A percentile compares a stretch with the other conserved stretches of the same genome.
Evolutionary conservation across 148 eudicot genomes (phyloP).

Genomic region (Fagopyrum homotropicum): DNA sequence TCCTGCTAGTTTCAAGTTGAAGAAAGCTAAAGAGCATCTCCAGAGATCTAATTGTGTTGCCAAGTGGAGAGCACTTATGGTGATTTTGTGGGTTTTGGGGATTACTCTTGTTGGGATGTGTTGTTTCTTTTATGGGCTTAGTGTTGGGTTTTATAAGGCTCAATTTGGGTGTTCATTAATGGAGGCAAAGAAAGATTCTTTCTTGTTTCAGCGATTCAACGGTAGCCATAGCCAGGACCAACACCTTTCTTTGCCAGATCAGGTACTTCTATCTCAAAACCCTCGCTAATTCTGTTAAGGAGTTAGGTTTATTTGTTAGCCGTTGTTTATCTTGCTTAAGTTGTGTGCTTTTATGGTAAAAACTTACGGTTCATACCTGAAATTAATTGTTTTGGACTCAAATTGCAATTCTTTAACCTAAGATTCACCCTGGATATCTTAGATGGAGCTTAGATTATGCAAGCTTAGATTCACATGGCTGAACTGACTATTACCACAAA

Average conservation of each 20-base stretch:
- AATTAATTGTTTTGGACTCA: neutral
- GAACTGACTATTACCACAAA: neutral
- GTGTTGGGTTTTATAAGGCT: constrained; percentile 12
- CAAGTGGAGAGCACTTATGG: constrained; percentile 7
- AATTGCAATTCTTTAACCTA: neutral
- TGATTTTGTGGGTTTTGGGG: constrained; percentile 13
- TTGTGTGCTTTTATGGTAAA: neutral
- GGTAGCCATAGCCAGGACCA: constrained; percentile 9
- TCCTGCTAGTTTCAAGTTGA: constrained; percentile 4
- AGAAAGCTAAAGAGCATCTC: neutral
- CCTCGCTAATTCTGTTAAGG: neutral
- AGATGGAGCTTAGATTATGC: neutral
- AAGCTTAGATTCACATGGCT: neutral
- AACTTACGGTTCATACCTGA: neutral
- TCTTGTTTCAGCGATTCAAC: neutral
- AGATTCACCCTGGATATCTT: neutral
- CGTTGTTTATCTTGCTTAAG: neutral
- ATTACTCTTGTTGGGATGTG: neutral
- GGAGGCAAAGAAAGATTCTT: neutral
- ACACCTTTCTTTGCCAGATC: constrained; percentile 12
- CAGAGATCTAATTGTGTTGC: constrained; percentile 9
- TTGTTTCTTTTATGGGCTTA: constrained; percentile 10
- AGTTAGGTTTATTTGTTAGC: neutral
- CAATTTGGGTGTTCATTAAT: neutral
- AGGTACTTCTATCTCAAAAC: constrained; percentile 3